Base-by-base conservation (phyloP, 2,329 filamentous ascomycete species). In the Ascomycota sp. region DNA sequence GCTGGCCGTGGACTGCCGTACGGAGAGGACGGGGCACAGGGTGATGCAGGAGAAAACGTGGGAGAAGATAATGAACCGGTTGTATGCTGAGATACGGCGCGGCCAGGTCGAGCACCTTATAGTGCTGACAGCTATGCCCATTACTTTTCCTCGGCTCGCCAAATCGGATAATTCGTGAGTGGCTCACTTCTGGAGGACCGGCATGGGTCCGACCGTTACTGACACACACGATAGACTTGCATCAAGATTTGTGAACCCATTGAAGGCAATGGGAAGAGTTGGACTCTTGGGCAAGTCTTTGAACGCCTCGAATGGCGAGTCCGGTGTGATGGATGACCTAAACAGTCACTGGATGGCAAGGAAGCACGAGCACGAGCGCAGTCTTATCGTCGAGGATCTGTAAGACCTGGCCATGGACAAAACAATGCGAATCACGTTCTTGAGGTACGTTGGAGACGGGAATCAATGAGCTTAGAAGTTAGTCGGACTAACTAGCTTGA, bases 341-440 rank as follows among this genome's bases (percentile, higher is more conserved):
- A 86, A 94, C 46, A 89, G 95, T 50, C 86, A 98, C 47, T 98
- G 89, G 89, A 94, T 86, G 1, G 81, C 86, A 23, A 92, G 82
- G 47, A 80, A 83, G 45, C 85, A 95, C 57, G 98, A 95, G 48
- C 64, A 71, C 19, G 89, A 98, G 53, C 72, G 89, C 30, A 80
- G 75, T 36, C 76, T 80, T 51, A 63, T 95, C 36, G 70, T 98
- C 25, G 78, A 89, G 46, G 83, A 94, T 43, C 59, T 98, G 19
- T 91, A 98, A 51, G 82, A 93, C 43, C 63, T 98, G 34, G 85
- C 91, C 7, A 82, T 81, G 15, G 82, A 89, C 48, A 92, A 92
- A 49, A 93, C 82, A 10, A 69, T 94, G 30, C 76, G 89, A 26
- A 63, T 98, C 30, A 95, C 86, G 0, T 82, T 98, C 35, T 64